A percentile compares a stretch with the other conserved stretches of the same genome.
Conservation (phyloP, 129 eudicot species). For the Flaveria sonorensis region DNA sequence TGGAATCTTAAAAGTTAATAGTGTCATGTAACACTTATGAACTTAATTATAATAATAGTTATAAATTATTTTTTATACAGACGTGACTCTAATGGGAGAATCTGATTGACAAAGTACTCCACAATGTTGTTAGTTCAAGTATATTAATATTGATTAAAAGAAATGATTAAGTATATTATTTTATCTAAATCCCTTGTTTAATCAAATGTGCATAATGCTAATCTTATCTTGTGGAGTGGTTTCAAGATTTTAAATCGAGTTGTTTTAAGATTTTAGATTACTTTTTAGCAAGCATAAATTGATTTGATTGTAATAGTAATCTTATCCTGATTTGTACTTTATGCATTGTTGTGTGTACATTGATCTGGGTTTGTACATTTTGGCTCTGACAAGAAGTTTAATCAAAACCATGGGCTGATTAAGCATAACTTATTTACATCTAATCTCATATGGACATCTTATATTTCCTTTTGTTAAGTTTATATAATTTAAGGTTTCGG, state of each 20-base stretch:
- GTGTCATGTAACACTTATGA: no score
- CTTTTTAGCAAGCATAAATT: neutral
- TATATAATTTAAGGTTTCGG: neutral
- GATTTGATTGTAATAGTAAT: neutral
- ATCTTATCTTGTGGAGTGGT: conserved; percentile 26
- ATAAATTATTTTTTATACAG: no score
- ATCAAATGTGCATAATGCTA: conserved; percentile 6
- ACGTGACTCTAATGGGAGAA: neutral
- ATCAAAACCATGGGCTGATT: conserved; percentile 36
- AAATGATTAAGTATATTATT: neutral
- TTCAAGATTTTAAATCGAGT: conserved; percentile 10
- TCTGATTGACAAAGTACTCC: conserved; percentile 5
- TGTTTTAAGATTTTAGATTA: neutral
- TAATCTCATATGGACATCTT: conserved; percentile 23
- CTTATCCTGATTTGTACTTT: neutral
- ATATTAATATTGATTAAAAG: neutral
- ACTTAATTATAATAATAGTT: no score
- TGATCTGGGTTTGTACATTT: conserved; percentile 10
- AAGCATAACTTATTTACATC: conserved; percentile 18
- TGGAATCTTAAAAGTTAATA: no score
- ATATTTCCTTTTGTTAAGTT: neutral
- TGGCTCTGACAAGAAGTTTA: neutral
- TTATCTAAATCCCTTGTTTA: neutral
- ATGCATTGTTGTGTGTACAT: conserved; percentile 7
- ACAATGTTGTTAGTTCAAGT: neutral